These are phyloP conservation scores for Clarireedia homoeocarpa DNA, from an alignment of 2,329 filamentous ascomycete genomes.

Conservation along the genomic window DNA sequence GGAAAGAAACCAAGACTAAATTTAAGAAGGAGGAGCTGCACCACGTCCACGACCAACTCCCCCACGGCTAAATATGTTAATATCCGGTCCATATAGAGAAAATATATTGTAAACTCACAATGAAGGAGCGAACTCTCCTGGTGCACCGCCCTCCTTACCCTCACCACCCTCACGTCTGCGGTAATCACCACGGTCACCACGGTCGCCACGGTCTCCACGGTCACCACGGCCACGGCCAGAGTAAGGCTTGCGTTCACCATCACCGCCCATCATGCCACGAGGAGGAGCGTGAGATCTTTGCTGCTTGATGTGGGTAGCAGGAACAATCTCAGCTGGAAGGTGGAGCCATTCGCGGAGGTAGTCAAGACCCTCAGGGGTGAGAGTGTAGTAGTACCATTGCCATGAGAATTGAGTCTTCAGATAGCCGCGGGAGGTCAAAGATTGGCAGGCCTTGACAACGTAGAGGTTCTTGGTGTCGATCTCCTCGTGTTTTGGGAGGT, in stretches of 20 bases:
- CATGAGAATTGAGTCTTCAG: conserved; percentile 99
- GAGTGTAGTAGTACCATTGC: conserved; percentile 99
- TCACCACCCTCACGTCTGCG: conserved; percentile 73
- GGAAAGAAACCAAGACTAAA: conserved; percentile 21
- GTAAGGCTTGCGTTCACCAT: conserved; percentile 72
- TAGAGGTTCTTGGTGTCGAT: conserved; percentile 99
- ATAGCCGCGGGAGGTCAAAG: conserved; percentile 93
- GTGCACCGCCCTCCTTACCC: conserved; percentile 80
- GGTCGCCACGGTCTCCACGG: conserved; percentile 54
- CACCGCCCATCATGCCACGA: conserved; percentile 92
- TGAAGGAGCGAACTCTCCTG: conserved; percentile 84
- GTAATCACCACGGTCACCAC: conserved; percentile 85
- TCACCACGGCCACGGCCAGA: conserved; percentile 70
- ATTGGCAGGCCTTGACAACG: conserved; percentile 99
- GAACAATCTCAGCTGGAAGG: conserved; percentile 98
- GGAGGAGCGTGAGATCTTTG: conserved; percentile 91
- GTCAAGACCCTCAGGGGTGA: conserved; percentile 98
- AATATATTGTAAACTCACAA: conserved; percentile 51
- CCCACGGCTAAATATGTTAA: conserved; percentile 57
- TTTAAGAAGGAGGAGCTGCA: conserved; percentile 42
- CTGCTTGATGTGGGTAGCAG: conserved; percentile 99
- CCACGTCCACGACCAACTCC: conserved; percentile 78
- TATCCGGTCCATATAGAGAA: not conserved
- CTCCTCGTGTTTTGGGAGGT: conserved; percentile 88
- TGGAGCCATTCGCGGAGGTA: conserved; percentile 99